These are phyloP conservation scores for Chiua sp. DNA, from an alignment of 1,284 basidiomycete genomes.

Conservation along the genomic window DNA sequence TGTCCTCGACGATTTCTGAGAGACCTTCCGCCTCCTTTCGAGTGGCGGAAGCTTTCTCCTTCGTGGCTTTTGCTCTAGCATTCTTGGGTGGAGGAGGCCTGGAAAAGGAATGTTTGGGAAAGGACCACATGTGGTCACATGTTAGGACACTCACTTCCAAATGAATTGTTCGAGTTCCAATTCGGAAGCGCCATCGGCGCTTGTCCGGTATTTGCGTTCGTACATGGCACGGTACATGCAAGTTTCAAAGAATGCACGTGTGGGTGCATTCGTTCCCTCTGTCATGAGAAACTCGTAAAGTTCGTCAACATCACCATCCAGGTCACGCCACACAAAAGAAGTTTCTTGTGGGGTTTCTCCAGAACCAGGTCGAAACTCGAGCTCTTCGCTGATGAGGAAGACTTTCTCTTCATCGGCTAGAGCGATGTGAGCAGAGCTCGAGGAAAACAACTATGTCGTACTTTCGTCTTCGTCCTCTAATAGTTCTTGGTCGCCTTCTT, in stretches of 20 bases:
- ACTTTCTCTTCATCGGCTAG: slow-evolving; percentile 90
- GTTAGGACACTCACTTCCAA: slow-evolving; percentile 62
- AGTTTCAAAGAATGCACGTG: slow-evolving; percentile 88
- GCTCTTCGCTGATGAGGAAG: slow-evolving; percentile 89
- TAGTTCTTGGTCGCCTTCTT: slow-evolving; percentile 94
- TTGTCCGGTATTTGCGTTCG: slow-evolving; percentile 84
- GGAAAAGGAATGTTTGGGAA: slow-evolving; percentile 30
- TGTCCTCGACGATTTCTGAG: slow-evolving; percentile 3
- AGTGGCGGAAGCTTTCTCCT: slow-evolving; percentile 23
- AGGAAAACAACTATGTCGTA: slow-evolving; percentile 46
- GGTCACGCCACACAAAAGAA: slow-evolving; percentile 89
- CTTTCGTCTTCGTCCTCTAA: slow-evolving; percentile 96
- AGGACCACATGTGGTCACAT: slow-evolving; percentile 2
- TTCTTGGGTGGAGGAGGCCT: slow-evolving; percentile 44
- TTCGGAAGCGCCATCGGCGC: slow-evolving; percentile 74
- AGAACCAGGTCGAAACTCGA: slow-evolving; percentile 80
- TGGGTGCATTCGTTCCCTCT: slow-evolving; percentile 81
- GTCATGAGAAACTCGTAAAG: slow-evolving; percentile 81
- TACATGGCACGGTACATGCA: slow-evolving; percentile 96
- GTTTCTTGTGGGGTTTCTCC: slow-evolving; percentile 81
- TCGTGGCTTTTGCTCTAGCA: slow-evolving; percentile 28
- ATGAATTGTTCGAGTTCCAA: slow-evolving; percentile 78
- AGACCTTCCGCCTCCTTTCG: slow-evolving; percentile 20
- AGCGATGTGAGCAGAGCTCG: slow-evolving; percentile 11
- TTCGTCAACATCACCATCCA: slow-evolving; percentile 83